These are phyloP conservation scores for Brassica carinata DNA, from an alignment of 345 rosid genomes.

Conservation along the genomic window DNA sequence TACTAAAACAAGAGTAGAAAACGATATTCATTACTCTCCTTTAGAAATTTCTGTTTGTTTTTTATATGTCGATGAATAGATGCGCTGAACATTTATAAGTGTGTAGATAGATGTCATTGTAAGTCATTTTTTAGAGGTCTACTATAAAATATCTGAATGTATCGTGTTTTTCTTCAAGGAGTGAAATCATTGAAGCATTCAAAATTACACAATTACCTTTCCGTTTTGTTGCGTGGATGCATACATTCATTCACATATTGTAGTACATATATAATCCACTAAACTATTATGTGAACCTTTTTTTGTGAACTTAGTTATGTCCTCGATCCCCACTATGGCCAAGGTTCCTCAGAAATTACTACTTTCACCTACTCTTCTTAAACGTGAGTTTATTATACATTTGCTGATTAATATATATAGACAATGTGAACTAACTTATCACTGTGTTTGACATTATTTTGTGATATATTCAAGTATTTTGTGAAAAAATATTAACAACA, in stretches of 20 bases:
- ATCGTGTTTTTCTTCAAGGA: not conserved
- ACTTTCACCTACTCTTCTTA: not conserved
- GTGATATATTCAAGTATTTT: not conserved
- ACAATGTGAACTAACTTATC: not conserved
- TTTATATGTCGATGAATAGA: conserved; percentile 1
- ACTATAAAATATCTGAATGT: not conserved
- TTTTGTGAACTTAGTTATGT: not conserved
- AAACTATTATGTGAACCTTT: not conserved
- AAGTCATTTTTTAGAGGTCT: conserved; percentile 6
- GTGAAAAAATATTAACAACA: not conserved
- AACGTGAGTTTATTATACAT: not conserved
- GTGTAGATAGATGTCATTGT: conserved; percentile 14
- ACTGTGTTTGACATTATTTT: not conserved
- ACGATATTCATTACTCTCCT: not conserved
- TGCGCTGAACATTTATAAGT: conserved; percentile 10
- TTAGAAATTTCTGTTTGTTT: conserved; percentile 11
- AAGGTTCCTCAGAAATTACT: not conserved
- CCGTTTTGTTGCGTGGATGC: conserved; percentile 10
- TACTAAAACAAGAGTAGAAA: conserved; percentile 21
- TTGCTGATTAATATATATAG: not conserved
- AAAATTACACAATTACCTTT: not conserved
- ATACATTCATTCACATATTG: conserved; percentile 16
- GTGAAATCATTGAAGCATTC: conserved; percentile 5
- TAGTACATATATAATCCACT: not conserved
- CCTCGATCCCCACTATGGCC: not conserved